Evolutionary conservation across 805 yeast genomes (phyloP).

Genomic region (Yamadazyma paraphyllophila): DNA sequence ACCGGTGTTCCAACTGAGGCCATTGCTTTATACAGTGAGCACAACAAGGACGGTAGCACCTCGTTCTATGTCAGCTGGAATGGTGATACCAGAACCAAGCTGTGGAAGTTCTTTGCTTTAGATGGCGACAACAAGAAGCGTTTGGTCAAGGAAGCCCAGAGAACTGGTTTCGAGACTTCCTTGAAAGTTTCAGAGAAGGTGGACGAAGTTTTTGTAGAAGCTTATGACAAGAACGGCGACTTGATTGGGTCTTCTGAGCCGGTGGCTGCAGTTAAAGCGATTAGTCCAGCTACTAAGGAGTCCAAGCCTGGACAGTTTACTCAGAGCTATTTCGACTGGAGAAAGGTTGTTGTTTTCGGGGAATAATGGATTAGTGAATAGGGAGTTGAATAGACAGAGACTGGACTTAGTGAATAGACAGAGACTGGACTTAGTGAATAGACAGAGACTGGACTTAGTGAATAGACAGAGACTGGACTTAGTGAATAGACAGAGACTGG

Average conservation of each 20-base stretch:
- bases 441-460: too few species aligned
- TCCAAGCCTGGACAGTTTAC: background rate
- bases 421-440: too few species aligned
- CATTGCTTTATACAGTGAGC: constrained; percentile 24
- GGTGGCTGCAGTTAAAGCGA: background rate
- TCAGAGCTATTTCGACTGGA: constrained; percentile 3
- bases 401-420: too few species aligned
- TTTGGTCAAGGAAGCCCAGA: constrained; percentile 17
- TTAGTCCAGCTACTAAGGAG: background rate
- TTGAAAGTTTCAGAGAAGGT: background rate
- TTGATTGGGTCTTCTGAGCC: constrained; percentile 6
- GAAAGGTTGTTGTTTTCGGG: background rate
- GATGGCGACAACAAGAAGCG: constrained; percentile 11
- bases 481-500: too few species aligned
- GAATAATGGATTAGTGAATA: background rate
- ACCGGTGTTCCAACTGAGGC: constrained; percentile 31
- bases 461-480: too few species aligned
- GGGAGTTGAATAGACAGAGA: too few species aligned
- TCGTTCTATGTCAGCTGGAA: constrained; percentile 34
- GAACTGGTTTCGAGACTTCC: constrained; percentile 29
- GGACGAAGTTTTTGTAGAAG: constrained; percentile 5
- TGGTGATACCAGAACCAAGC: constrained; percentile 35
- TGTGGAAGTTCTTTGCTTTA: constrained; percentile 25
- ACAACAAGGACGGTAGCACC: constrained; percentile 17
- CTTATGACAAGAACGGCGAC: constrained; percentile 1